phyloP scores from a whole-genome alignment of 192 early-diverging fungal species.

The Geranomyces variabilis region DNA sequence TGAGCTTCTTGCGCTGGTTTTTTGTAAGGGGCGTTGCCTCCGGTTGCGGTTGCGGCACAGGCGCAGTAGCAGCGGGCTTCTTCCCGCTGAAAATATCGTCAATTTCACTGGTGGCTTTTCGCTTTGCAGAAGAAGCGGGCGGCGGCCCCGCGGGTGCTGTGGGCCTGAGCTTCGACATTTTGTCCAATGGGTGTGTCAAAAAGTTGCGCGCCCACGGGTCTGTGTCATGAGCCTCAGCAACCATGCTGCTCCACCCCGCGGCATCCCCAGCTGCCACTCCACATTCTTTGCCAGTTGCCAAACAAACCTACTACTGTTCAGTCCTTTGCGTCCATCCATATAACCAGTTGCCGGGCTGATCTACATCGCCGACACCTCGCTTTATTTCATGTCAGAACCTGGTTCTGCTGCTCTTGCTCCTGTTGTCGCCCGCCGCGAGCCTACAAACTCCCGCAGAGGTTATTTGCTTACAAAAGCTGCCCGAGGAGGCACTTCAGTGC shows the following conservation, averaged over 20 bases:
- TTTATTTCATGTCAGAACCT: constrained; percentile 5
- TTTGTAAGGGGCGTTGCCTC: background rate
- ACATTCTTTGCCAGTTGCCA: too few relatives aligned
- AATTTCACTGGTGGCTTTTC: constrained; percentile 27
- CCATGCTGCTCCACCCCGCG: too few relatives aligned
- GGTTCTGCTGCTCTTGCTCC: background rate
- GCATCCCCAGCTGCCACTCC: too few relatives aligned
- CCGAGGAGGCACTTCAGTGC: background rate
- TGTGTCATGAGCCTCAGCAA: too few relatives aligned
- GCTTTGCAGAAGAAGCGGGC: constrained; percentile 8
- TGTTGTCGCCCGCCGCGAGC: background rate
- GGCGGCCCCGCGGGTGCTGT: background rate
- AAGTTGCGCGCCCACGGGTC: too few relatives aligned
- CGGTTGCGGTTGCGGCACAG: background rate
- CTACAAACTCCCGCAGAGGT: background rate
- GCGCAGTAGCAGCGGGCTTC: background rate
- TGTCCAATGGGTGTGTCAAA: too few relatives aligned
- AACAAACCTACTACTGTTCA: too few relatives aligned
- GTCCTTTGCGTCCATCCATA: too few relatives aligned
- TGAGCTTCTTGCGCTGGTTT: constrained; percentile 6
- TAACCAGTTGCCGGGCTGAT: background rate
- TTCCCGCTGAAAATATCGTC: constrained; percentile 34
- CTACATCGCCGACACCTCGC: background rate
- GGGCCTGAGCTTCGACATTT: too few relatives aligned
- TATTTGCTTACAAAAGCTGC: background rate